phyloP scores from a whole-genome alignment of 2,329 filamentous ascomycete genomes.

The Fusarium aywerte region DNA sequence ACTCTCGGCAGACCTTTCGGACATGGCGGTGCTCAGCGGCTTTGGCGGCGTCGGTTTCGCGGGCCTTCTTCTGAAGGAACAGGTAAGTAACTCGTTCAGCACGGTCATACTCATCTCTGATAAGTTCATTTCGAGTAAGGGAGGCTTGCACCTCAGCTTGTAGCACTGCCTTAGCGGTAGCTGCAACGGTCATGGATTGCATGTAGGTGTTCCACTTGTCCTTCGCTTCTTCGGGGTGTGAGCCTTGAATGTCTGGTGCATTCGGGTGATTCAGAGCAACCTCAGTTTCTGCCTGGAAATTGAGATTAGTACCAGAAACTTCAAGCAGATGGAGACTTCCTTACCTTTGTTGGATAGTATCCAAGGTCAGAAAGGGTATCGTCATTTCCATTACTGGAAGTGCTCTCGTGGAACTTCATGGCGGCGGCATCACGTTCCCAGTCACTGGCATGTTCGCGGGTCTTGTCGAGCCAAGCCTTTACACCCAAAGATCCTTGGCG shows the following conservation, averaged over 20 bases:
- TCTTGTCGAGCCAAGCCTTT: neutral
- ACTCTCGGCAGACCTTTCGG: constrained; percentile 6
- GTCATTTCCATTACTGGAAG: neutral
- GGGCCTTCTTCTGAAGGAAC: neutral
- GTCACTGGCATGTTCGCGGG: neutral
- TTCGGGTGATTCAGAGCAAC: neutral
- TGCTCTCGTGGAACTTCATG: neutral
- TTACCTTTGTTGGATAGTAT: neutral
- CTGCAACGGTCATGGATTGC: neutral
- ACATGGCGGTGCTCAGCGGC: neutral
- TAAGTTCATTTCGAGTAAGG: constrained; percentile 3
- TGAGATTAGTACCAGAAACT: neutral
- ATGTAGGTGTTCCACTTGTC: neutral
- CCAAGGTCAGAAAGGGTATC: neutral
- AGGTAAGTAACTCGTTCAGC: neutral
- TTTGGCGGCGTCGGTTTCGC: neutral
- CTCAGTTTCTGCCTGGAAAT: neutral
- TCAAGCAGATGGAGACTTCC: neutral
- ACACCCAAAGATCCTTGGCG: neutral
- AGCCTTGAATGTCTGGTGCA: neutral
- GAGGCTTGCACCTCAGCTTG: neutral
- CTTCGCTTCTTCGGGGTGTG: neutral
- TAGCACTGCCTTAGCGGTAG: neutral
- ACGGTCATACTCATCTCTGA: constrained; percentile 3
- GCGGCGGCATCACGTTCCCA: constrained; percentile 1